Conservation (phyloP, 306 rosid genomes). For the Vachellia pachyceras region DNA sequence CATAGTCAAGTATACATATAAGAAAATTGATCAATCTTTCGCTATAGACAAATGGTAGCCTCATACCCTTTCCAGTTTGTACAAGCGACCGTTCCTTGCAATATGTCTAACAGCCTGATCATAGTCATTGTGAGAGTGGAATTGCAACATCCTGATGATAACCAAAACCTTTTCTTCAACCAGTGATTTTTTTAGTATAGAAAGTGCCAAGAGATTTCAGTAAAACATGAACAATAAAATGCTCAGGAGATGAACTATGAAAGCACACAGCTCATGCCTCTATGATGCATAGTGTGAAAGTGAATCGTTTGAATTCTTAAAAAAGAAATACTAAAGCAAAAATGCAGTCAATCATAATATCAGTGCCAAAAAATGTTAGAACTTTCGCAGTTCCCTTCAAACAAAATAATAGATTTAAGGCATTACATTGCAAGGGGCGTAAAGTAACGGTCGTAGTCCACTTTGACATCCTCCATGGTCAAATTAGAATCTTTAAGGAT, state of each 20-base stretch:
- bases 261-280: slow-evolving; percentile 9
- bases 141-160: slow-evolving; percentile 77
- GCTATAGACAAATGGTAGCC: slow-evolving; percentile 12
- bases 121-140: slow-evolving; percentile 46
- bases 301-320: background rate
- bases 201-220: slow-evolving; percentile 6
- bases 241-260: slow-evolving; percentile 1
- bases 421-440: slow-evolving; percentile 59
- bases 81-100: slow-evolving; percentile 50
- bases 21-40: background rate
- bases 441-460: slow-evolving; percentile 58
- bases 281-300: background rate
- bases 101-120: slow-evolving; percentile 48
- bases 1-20: slow-evolving; percentile 8
- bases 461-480: slow-evolving; percentile 74
- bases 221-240: background rate
- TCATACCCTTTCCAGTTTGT: slow-evolving; percentile 78
- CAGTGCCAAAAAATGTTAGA: slow-evolving; percentile 26
- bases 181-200: slow-evolving; percentile 7
- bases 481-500: slow-evolving; percentile 70
- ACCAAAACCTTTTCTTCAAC: slow-evolving; percentile 28
- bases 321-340: slow-evolving; percentile 3
- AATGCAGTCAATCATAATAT: slow-evolving; percentile 7
- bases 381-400: slow-evolving; percentile 9
- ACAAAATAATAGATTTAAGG: slow-evolving; percentile 34